Evolutionary conservation across 176 grass and related monocot species (phyloP).

Genomic region (Thinopyrum elongatum): DNA sequence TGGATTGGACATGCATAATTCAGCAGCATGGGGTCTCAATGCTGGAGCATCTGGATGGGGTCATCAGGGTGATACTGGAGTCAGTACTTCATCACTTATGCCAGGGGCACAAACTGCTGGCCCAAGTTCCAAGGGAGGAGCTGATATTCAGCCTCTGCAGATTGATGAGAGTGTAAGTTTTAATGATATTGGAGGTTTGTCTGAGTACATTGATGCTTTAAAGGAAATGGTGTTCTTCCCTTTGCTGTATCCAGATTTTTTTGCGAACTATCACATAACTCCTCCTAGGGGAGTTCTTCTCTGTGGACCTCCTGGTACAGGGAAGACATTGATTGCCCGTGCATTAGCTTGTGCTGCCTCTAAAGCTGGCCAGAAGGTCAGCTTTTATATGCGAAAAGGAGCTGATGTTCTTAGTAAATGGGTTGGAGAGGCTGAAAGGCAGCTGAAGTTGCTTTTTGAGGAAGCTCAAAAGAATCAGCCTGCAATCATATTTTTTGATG

Average conservation of each 20-base stretch:
- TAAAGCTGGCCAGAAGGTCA: slow-evolving; percentile 97
- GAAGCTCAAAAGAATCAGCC: slow-evolving; percentile 99
- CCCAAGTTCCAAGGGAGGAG: slow-evolving; percentile 98
- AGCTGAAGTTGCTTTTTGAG: slow-evolving; percentile 98
- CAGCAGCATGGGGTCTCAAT: slow-evolving; percentile 88
- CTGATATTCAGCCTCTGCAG: slow-evolving; percentile 97
- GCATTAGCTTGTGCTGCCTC: slow-evolving; percentile 96
- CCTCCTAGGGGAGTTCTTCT: slow-evolving; percentile 97
- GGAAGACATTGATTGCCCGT: slow-evolving; percentile 96
- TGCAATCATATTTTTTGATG: slow-evolving; percentile 98
- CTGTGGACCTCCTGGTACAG: slow-evolving; percentile 97
- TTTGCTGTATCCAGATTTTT: slow-evolving; percentile 97
- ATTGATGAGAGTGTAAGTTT: slow-evolving; percentile 92
- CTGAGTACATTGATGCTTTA: slow-evolving; percentile 91
- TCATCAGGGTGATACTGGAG: slow-evolving; percentile 69
- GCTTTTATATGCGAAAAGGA: slow-evolving; percentile 99
- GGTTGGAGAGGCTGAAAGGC: slow-evolving; percentile 99
- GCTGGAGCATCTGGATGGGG: slow-evolving; percentile 93
- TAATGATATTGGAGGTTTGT: slow-evolving; percentile 93
- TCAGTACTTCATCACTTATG: slow-evolving; percentile 44
- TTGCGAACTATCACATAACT: slow-evolving; percentile 97
- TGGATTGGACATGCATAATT: slow-evolving; percentile 85
- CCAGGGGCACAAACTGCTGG: slow-evolving; percentile 92
- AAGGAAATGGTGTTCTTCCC: slow-evolving; percentile 99
- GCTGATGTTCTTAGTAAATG: slow-evolving; percentile 99